Evolutionary conservation across 2,329 filamentous ascomycete genomes (phyloP), one percentile per base, ranked within the genome.

Genomic region (Leptographium lundbergii): DNA sequence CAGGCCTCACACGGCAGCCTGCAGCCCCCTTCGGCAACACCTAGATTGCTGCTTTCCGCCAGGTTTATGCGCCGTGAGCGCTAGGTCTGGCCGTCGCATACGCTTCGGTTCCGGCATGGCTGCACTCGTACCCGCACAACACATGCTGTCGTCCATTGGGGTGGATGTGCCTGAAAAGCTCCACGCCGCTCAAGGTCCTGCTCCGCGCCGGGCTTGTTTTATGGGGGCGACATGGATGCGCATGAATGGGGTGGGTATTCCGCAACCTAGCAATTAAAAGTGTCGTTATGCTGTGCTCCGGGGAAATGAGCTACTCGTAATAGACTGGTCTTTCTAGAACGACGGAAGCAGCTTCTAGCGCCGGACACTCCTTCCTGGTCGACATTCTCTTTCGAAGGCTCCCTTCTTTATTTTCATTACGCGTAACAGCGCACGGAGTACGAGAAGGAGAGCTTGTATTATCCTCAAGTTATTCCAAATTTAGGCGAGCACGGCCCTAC

Each of bases 231-330:
- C 65, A 65, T 64, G 70, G 67, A 71, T 69, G 65, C 69, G 75
- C 75, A 77, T 77, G 71, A 77, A 73, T 66, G 66, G 72, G 71
- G 72, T 69, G 67, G 66, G 71, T 74, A 74, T 73, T 70, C 73
- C 67, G 69, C 66, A 70, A 72, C 73, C 72, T 71, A 69, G 74
- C 67, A 77, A 77, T 77, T 73, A 76, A 75, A 75, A 70, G 67
- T 65, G 67, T 66, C 69, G 67, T 76, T 76, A 77, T 77, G 75
- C 75, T 71, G 65, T 13, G 9, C 27, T 48, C 14, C 39, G 25
- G 54, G 32, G 13, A 48, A 56, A 48, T 29, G 54, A 56, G 36
- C 54, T 19, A 29, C 22, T 39, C 22, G 22, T 56, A 29, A 47
- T 47, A n/a, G 45, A 11, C 11, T 24, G n/a, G 24, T 22, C 45